Evolutionary conservation across 345 rosid genomes (phyloP), one percentile per base, ranked within the genome.

Genomic region (Orychophragmus violaceus): DNA sequence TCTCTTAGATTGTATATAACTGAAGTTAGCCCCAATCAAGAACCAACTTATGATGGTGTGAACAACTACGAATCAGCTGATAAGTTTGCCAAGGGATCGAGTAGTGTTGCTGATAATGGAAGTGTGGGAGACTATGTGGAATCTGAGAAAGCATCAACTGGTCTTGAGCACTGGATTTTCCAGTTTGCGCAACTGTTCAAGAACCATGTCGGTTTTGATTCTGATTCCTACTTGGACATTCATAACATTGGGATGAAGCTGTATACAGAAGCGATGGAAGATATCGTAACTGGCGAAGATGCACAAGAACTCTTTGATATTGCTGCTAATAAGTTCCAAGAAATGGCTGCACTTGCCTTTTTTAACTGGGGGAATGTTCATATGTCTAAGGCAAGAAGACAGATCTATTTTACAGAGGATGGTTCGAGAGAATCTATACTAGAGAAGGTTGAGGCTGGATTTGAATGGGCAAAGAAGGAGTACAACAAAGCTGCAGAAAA

Each of bases 341-440:
- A 88, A 80, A 94, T 94, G 98, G 83, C 87, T 11, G 96, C 99
- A 48, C 80, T 94, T 51, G 99, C 97, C 7, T 57, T 88, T 76
- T 88, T 94, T 65, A 94, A 90, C 37, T 94, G 96, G 99, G 99
- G 97, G 52, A 94, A 88, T 55, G 86, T 94, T 79, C 96, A 94
- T 69, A 72, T 88, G 87, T 90, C 96, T 8, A 84, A 61, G 68
- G 97, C 97, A 5, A 90, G 97, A 72, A 88, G 84, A 64, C 81
- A 78, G 32, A 78, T 87, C 10, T 75, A 78, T 77, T 70, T 84
- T 30, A 64, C 95, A 0, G 96, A 90, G 55, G 95, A 88, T 49
- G 76, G 74, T 33, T 80, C 87, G 5, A 80, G 67, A 66, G 99
- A 90, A 59, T 57, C 87, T 55, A 44, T 88, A 18, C 75, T 94